Evolutionary conservation across 768 basidiomycete genomes (phyloP), one percentile per base, ranked within the genome.

Genomic region (Amanita brunnescens): DNA sequence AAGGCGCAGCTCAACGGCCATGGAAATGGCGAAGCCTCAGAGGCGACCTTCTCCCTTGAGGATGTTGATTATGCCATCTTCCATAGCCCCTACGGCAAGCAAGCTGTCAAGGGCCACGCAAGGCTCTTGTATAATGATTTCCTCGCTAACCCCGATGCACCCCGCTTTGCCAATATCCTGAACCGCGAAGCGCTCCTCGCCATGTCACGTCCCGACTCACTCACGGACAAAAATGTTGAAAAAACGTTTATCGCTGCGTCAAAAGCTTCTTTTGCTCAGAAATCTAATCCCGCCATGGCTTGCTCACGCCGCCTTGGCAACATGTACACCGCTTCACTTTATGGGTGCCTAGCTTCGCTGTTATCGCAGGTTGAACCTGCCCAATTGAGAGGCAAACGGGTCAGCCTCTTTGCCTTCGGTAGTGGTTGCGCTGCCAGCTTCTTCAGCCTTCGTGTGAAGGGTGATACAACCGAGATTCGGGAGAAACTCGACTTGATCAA

Each of bases 21-120:
- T 40, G 61, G 67, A 3, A 64, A 70, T 16, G 74, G 74, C 53
- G 72, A 74, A 54, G 67, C 70, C 2, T 56, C 67, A 1, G 68
- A 72, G 10, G 58, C 71, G 2, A 60, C 73, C 29, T 89, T 92
- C 71, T 86, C 87, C 6, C 77, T 91, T 41, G 83, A 86, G 47
- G 79, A 83, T 58, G 79, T 96, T 61, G 95, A 98, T 71, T 98
- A 91, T 65, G 78, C 87, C 57, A 82, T 94, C 60, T 94, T 98
- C 83, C 96, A 99, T 76, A 87, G 85, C 53, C 96, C 96, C 0
- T 99, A 97, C 69, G 95, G 96, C 73, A 99, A 99, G 74, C 89
- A 96, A 65, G 94, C 96, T 49, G 88, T 96, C 67, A 99, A 97
- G 72, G 93, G 91, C 39, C 86, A 95, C 65, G 95, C 90, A 33